These are phyloP conservation scores for Fibroporia radiculosa DNA, from an alignment of 768 basidiomycete genomes.

Conservation along the genomic window DNA sequence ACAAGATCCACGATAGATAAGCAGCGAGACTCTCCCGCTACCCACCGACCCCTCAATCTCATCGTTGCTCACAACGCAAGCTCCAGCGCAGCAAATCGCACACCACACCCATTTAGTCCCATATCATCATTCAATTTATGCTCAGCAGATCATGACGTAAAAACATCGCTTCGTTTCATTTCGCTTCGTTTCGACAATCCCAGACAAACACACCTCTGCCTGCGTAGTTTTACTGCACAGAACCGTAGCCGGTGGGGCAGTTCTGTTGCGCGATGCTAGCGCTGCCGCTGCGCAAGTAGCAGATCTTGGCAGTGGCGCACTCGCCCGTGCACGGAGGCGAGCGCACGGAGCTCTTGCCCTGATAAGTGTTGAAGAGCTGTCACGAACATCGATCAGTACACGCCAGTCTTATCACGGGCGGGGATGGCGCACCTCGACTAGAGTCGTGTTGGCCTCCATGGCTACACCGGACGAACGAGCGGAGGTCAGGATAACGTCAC, in stretches of 20 bases:
- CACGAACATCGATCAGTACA: slow-evolving; percentile 3
- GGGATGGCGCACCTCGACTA: slow-evolving; percentile 41
- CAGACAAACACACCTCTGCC: not conserved
- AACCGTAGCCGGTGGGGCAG: slow-evolving; percentile 57
- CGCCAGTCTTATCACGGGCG: no score
- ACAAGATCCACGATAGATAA: no score
- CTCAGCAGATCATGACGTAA: no score
- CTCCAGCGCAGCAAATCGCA: no score
- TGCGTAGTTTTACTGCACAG: slow-evolving; percentile 36
- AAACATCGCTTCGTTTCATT: no score
- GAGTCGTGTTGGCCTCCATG: slow-evolving; percentile 45
- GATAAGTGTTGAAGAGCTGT: slow-evolving; percentile 60
- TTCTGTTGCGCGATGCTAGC: slow-evolving; percentile 50
- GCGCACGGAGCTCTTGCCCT: slow-evolving; percentile 60
- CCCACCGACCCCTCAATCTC: no score
- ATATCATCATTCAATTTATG: no score
- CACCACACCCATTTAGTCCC: no score
- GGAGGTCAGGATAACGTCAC: not conserved
- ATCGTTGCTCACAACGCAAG: no score
- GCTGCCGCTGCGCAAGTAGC: slow-evolving; percentile 73
- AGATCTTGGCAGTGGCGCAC: slow-evolving; percentile 63
- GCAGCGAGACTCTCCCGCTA: no score
- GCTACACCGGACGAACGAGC: not conserved
- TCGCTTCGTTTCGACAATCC: no score
- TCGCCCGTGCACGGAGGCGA: slow-evolving; percentile 49